A percentile compares a stretch with the other conserved stretches of the same genome.
phyloP scores from a whole-genome alignment of 1,284 basidiomycete species.

The Rhodofomes roseus region DNA sequence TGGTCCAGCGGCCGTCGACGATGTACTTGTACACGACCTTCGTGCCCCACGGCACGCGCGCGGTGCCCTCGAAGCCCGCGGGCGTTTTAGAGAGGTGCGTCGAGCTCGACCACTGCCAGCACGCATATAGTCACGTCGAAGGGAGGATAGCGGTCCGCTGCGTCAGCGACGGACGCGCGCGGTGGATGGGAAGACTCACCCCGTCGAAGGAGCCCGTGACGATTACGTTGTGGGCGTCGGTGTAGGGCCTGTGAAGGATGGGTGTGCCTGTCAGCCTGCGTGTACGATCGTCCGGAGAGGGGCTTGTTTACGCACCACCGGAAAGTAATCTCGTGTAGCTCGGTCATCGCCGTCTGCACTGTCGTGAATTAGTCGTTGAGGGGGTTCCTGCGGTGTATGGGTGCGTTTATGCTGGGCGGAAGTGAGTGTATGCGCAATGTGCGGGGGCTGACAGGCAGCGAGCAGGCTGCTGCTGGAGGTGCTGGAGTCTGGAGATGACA shows the following conservation, averaged over 20 bases:
- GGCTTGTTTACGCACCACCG: slow-evolving; percentile 17
- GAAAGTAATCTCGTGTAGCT: slow-evolving; percentile 19
- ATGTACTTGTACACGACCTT: slow-evolving; percentile 75
- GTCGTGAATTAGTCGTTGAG: not conserved
- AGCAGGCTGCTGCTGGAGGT: not conserved
- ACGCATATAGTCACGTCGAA: too few species aligned
- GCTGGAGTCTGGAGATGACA: not conserved
- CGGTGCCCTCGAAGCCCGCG: slow-evolving; percentile 53
- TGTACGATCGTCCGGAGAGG: not conserved
- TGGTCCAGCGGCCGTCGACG: slow-evolving; percentile 71
- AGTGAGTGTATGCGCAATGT: not conserved
- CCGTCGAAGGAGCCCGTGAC: slow-evolving; percentile 77
- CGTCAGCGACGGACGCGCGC: slow-evolving; percentile 1
- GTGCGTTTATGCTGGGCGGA: not conserved
- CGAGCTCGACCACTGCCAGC: slow-evolving; percentile 61
- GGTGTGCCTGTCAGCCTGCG: not conserved
- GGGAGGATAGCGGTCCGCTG: not conserved
- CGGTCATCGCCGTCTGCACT: slow-evolving; percentile 12
- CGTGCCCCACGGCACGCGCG: slow-evolving; percentile 58
- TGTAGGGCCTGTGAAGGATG: slow-evolving; percentile 45
- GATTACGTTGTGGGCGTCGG: slow-evolving; percentile 55
- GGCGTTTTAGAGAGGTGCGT: slow-evolving; percentile 48
- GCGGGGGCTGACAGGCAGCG: not conserved
- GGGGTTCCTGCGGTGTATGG: not conserved
- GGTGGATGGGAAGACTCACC: slow-evolving; percentile 37